Evolutionary conservation across 116 monocot species (phyloP).

Genomic region (Papilionanthe hybrid): DNA sequence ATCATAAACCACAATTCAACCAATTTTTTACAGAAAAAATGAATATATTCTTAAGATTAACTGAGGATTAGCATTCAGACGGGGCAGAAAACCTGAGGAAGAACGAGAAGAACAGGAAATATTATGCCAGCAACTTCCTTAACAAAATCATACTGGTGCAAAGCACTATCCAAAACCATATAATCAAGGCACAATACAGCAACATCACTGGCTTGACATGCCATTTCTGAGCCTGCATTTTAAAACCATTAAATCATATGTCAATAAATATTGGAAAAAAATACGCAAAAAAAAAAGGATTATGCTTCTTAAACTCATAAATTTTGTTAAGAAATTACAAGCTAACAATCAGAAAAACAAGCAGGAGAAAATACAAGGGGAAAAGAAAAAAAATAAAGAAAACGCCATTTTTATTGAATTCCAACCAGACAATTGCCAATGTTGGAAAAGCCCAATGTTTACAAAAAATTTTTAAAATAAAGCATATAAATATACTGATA

Average conservation of each 20-base stretch:
- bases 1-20: not conserved
- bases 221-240: conserved; percentile 33
- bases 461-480: not conserved
- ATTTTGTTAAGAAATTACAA: not conserved
- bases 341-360: not conserved
- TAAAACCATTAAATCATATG: not conserved
- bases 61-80: not conserved
- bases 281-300: not conserved
- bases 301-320: not conserved
- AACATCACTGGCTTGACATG: conserved; percentile 50
- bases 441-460: not conserved
- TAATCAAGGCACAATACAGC: conserved; percentile 57
- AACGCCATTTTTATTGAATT: not conserved
- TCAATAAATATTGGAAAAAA: not conserved
- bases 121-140: conserved; percentile 60
- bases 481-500: not conserved
- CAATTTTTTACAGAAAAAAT: not conserved
- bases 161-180: conserved; percentile 33
- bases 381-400: not conserved
- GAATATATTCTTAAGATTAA: not conserved
- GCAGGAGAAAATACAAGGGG: not conserved
- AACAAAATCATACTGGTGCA: conserved; percentile 23
- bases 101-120: conserved; percentile 77
- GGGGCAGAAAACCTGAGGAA: conserved; percentile 54
- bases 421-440: not conserved